phyloP scores from a whole-genome alignment of 1,139 yeast species.

The Debaryomycetaceae sp. region DNA sequence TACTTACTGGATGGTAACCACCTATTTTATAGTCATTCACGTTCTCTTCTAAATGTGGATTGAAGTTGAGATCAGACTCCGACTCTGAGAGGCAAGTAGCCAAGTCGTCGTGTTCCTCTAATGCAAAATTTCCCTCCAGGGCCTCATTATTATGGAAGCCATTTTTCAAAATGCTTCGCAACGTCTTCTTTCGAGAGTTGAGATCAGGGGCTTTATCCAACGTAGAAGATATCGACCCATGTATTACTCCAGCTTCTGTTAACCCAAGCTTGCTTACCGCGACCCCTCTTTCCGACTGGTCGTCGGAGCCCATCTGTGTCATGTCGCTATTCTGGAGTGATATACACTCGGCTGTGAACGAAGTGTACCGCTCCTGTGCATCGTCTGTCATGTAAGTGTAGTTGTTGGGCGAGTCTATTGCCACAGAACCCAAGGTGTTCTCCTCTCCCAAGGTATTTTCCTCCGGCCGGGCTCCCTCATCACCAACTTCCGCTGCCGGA shows the following conservation, averaged over 20 bases:
- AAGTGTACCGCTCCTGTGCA: slow-evolving; percentile 19
- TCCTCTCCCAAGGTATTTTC: background rate
- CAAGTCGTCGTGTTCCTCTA: slow-evolving; percentile 7
- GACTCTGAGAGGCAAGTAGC: slow-evolving; percentile 16
- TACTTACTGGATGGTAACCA: slow-evolving; percentile 42
- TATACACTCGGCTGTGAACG: slow-evolving; percentile 38
- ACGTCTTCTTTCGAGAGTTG: slow-evolving; percentile 1
- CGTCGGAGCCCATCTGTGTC: slow-evolving; percentile 18
- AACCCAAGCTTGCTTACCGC: background rate
- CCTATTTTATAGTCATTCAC: slow-evolving; percentile 36
- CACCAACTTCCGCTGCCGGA: background rate
- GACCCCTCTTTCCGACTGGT: background rate
- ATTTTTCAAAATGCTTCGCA: slow-evolving; percentile 6
- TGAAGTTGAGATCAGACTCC: slow-evolving; percentile 25
- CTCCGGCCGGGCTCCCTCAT: background rate
- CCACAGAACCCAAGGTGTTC: slow-evolving; percentile 1
- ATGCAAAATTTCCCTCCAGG: slow-evolving; percentile 1
- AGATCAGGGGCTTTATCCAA: background rate
- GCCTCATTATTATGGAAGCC: slow-evolving; percentile 1
- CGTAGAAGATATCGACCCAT: slow-evolving; percentile 1
- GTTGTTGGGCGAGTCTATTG: background rate
- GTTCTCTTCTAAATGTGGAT: slow-evolving; percentile 39
- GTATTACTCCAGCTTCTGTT: background rate
- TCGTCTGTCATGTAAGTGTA: slow-evolving; percentile 1
- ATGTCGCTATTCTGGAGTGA: slow-evolving; percentile 40